These are phyloP conservation scores for Periglandula ipomoeae DNA, from an alignment of 2,329 filamentous ascomycete genomes.

Conservation along the genomic window DNA sequence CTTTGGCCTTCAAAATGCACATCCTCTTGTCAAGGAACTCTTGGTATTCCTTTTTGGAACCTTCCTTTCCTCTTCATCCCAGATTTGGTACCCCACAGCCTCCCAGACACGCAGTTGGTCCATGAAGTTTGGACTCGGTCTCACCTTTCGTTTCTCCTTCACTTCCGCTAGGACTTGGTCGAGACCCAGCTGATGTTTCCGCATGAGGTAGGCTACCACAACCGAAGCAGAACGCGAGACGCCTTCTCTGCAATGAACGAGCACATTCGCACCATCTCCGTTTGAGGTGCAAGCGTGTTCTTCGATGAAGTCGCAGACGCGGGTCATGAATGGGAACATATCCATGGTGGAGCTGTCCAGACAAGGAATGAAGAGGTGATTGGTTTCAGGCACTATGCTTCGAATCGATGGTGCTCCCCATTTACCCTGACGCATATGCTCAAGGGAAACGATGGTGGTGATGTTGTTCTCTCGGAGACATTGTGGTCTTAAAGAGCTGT, in stretches of 20 bases:
- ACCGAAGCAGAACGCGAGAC: neutral
- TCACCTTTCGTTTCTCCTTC: conserved; percentile 2
- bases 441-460: neutral
- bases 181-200: neutral
- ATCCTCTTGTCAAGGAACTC: neutral
- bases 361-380: neutral
- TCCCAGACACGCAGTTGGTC: neutral
- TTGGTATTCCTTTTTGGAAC: neutral
- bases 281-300: neutral
- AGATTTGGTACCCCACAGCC: neutral
- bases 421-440: neutral
- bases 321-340: neutral
- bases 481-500: neutral
- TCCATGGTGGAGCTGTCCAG: neutral
- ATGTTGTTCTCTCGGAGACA: neutral
- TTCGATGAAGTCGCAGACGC: neutral
- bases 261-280: neutral
- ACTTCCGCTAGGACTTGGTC: neutral
- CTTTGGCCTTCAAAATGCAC: neutral
- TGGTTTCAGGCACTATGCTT: neutral
- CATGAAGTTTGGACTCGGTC: neutral
- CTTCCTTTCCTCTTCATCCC: neutral
- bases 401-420: neutral
- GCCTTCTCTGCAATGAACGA: neutral
- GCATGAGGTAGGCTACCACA: neutral